A percentile compares a stretch with the other conserved stretches of the same genome.
Conservation (phyloP, 1,284 basidiomycete genomes). For the Rhodotorula sp. region DNA sequence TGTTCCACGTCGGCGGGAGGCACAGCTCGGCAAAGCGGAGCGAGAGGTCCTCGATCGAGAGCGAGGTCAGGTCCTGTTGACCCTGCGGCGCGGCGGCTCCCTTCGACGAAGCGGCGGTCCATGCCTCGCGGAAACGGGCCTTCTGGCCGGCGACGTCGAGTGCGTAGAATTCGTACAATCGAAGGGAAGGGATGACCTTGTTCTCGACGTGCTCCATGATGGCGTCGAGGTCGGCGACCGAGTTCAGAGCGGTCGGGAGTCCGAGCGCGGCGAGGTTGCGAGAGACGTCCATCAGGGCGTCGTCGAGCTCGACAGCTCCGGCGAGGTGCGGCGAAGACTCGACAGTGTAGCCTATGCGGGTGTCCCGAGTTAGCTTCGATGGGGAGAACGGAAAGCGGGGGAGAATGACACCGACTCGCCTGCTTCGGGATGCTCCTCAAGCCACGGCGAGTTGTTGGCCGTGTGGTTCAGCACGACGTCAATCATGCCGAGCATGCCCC, state of each 20-base stretch:
- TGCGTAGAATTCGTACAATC: constrained; percentile 90
- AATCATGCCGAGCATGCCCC: constrained; percentile 80
- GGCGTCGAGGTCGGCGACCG: constrained; percentile 65
- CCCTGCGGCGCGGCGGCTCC: constrained; percentile 47
- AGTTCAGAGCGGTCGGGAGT: constrained; percentile 68
- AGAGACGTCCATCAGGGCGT: constrained; percentile 78
- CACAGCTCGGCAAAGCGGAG: constrained; percentile 51
- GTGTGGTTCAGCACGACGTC: constrained; percentile 96
- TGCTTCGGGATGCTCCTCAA: constrained; percentile 89
- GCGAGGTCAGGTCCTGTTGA: constrained; percentile 55
- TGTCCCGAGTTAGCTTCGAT: neutral
- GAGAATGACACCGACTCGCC: constrained; percentile 56
- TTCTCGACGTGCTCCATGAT: constrained; percentile 65
- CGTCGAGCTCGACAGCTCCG: constrained; percentile 83
- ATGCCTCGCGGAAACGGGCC: constrained; percentile 48
- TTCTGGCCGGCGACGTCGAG: constrained; percentile 62
- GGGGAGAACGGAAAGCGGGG: neutral
- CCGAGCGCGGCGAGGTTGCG: constrained; percentile 60
- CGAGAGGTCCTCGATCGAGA: constrained; percentile 68
- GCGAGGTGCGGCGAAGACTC: constrained; percentile 83
- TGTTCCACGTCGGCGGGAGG: constrained; percentile 36
- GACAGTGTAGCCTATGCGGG: constrained; percentile 71
- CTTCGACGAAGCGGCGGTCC: constrained; percentile 53
- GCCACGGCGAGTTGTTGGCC: constrained; percentile 85
- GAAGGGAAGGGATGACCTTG: constrained; percentile 61